Conservation (phyloP, 2,329 filamentous ascomycete species). For the Teratosphaeria pseudoeucalypti region DNA sequence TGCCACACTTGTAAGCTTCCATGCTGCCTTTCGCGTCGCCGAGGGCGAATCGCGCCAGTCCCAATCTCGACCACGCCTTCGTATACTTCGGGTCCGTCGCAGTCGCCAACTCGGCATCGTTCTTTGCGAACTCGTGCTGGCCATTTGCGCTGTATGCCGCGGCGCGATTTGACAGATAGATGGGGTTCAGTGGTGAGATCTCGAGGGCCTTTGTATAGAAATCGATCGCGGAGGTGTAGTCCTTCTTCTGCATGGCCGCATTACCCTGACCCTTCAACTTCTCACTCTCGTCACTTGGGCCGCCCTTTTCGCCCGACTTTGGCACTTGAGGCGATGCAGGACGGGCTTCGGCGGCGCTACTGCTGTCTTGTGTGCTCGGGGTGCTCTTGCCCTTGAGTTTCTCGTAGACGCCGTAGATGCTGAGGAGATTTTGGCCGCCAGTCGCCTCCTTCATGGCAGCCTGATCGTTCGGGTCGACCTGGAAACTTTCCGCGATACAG, state of each 20-base stretch:
- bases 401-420: constrained; percentile 94
- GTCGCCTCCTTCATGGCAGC: constrained; percentile 64
- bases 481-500: constrained; percentile 92
- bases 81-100: constrained; percentile 84
- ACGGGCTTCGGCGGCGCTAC: constrained; percentile 22
- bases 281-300: constrained; percentile 67
- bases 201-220: constrained; percentile 79
- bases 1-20: constrained; percentile 88
- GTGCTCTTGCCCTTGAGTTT: constrained; percentile 66
- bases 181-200: constrained; percentile 74
- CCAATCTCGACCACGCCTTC: constrained; percentile 91
- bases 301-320: constrained; percentile 30
- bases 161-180: constrained; percentile 95
- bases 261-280: constrained; percentile 84
- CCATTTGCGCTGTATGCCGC: constrained; percentile 79
- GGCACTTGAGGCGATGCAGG: constrained; percentile 26
- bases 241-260: constrained; percentile 87
- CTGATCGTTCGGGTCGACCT: constrained; percentile 74
- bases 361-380: constrained; percentile 33
- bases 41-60: constrained; percentile 81
- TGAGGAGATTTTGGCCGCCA: constrained; percentile 75
- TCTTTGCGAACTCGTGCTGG: constrained; percentile 72
- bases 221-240: constrained; percentile 73
- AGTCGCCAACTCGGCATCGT: constrained; percentile 85
- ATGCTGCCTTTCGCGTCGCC: constrained; percentile 85